Percentiles rank a stretch among this genome's conserved stretches.
These are phyloP conservation scores for Kuraishia capsulata DNA, from an alignment of 805 yeast species.

Conservation along the genomic window DNA sequence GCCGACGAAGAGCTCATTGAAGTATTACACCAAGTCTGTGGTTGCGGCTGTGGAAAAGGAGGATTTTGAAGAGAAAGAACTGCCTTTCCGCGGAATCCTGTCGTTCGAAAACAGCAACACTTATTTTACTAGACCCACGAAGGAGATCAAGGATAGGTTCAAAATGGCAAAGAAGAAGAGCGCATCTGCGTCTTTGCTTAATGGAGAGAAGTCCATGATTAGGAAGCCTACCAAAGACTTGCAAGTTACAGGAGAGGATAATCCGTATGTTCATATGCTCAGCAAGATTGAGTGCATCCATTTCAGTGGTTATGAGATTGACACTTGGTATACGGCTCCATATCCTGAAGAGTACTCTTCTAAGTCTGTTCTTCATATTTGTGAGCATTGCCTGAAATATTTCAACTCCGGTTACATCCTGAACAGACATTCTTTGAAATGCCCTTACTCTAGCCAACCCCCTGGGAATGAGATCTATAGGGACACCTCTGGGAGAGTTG, in stretches of 20 bases:
- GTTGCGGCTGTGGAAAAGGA: neutral
- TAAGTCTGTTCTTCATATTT: conserved; percentile 56
- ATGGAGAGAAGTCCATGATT: conserved; percentile 22
- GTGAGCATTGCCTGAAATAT: conserved; percentile 80
- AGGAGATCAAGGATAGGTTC: conserved; percentile 40
- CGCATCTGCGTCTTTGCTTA: conserved; percentile 24
- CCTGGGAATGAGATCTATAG: conserved; percentile 92
- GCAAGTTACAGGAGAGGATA: conserved; percentile 14
- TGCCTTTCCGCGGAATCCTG: conserved; percentile 64
- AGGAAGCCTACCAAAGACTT: conserved; percentile 10
- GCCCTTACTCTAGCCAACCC: conserved; percentile 57
- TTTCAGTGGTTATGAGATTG: conserved; percentile 65
- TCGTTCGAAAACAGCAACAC: conserved; percentile 52
- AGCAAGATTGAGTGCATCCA: conserved; percentile 54
- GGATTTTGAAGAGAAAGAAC: conserved; percentile 13
- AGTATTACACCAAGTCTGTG: neutral
- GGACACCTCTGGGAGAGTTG: conserved; percentile 42
- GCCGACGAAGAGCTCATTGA: neutral
- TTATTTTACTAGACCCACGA: conserved; percentile 49
- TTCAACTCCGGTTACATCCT: conserved; percentile 59
- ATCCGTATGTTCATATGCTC: conserved; percentile 15
- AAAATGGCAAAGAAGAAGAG: conserved; percentile 29
- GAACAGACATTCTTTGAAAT: conserved; percentile 67
- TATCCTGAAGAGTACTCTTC: conserved; percentile 80
- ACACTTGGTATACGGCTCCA: conserved; percentile 90